Percentiles rank a stretch among this genome's conserved stretches.
Evolutionary conservation across 768 basidiomycete species (phyloP).

Genomic region (Termitomyces sp.): DNA sequence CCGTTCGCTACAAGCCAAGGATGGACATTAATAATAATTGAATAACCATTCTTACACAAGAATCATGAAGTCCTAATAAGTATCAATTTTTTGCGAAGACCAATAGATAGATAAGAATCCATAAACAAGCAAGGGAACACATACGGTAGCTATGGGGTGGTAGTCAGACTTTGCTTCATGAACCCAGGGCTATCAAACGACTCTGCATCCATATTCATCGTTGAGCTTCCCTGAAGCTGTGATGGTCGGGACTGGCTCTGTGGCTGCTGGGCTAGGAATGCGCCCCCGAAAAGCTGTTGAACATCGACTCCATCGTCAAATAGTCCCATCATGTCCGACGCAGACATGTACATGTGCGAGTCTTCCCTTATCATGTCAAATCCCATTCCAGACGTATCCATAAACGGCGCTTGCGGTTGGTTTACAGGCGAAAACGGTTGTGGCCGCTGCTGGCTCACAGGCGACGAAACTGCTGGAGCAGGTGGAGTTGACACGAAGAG

Average conservation of each 20-base stretch:
- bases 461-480: slow-evolving; percentile 2
- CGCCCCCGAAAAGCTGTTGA: slow-evolving; percentile 24
- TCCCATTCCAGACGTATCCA: slow-evolving; percentile 31
- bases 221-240: slow-evolving; percentile 5
- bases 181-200: slow-evolving; percentile 24
- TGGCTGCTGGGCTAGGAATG: slow-evolving; percentile 18
- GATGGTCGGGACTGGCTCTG: slow-evolving; percentile 4
- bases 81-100: not conserved
- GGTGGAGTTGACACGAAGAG: slow-evolving; percentile 19
- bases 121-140: not conserved
- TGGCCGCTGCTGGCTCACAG: slow-evolving; percentile 9
- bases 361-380: slow-evolving; percentile 47
- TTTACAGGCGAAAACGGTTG: slow-evolving; percentile 11
- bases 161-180: slow-evolving; percentile 30
- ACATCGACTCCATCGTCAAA: slow-evolving; percentile 49
- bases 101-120: slow-evolving; percentile 4
- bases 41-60: not conserved
- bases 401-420: slow-evolving; percentile 22
- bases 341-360: slow-evolving; percentile 49
- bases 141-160: slow-evolving; percentile 27
- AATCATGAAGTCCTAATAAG: not conserved
- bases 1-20: not conserved
- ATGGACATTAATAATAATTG: not conserved
- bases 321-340: slow-evolving; percentile 57
- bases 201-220: slow-evolving; percentile 11